A percentile compares a stretch with the other conserved stretches of the same genome.
phyloP scores from a whole-genome alignment of 805 yeast species.

The Saccharomycopsis selenospora region DNA sequence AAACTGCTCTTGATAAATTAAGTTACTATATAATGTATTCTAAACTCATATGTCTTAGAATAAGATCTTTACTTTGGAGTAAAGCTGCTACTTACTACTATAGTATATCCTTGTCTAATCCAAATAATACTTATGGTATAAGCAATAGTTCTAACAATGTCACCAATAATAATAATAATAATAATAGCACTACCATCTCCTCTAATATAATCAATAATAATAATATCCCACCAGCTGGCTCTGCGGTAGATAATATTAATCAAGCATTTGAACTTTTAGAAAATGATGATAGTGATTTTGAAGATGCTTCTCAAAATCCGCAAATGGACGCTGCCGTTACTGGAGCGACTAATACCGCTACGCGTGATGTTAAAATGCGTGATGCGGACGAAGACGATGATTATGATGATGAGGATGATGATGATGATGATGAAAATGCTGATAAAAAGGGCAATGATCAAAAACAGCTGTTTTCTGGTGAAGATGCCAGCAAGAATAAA shows the following conservation, averaged over 20 bases:
- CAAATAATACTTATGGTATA: too few relatives aligned
- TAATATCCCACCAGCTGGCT: too few relatives aligned
- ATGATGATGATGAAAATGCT: conserved; percentile 18
- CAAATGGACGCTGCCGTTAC: background rate
- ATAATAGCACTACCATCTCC: background rate
- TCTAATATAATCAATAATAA: too few relatives aligned
- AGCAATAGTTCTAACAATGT: background rate
- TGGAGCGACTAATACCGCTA: background rate
- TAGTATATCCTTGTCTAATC: background rate
- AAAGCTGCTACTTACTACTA: conserved; percentile 18
- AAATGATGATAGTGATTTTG: conserved; percentile 20
- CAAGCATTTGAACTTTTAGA: conserved; percentile 13
- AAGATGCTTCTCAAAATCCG: conserved; percentile 14
- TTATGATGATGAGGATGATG: conserved; percentile 21
- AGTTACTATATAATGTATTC: conserved; percentile 8
- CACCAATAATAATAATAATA: background rate
- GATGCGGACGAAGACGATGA: conserved; percentile 1
- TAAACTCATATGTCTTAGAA: conserved; percentile 9
- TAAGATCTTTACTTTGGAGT: conserved; percentile 19
- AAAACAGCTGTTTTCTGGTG: background rate
- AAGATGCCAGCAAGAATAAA: background rate
- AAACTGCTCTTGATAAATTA: conserved; percentile 24
- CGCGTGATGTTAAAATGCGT: background rate
- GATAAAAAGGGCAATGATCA: background rate
- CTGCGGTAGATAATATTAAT: conserved; percentile 4